Conservation (phyloP, 805 yeast species). For the Blastobotrys attinorum region DNA sequence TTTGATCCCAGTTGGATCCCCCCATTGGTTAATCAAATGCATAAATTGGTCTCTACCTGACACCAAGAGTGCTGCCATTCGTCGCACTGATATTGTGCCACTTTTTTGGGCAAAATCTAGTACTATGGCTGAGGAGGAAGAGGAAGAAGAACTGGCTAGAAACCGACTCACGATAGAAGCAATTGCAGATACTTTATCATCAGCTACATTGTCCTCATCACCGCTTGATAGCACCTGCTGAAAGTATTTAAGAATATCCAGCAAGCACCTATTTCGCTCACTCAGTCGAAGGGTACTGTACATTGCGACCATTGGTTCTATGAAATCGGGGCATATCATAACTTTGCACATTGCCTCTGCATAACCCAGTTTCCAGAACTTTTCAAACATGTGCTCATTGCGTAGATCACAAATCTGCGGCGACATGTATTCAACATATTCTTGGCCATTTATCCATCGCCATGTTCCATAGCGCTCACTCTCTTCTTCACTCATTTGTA, state of each 20-base stretch:
- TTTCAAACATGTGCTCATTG: slow-evolving; percentile 13
- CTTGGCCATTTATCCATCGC: slow-evolving; percentile 3
- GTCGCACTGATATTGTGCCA: slow-evolving; percentile 7
- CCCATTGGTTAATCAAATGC: slow-evolving; percentile 28
- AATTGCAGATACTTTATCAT: slow-evolving; percentile 6
- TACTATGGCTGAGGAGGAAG: slow-evolving; percentile 4
- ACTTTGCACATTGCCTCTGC: slow-evolving; percentile 11
- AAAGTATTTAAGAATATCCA: slow-evolving; percentile 7
- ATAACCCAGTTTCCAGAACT: slow-evolving; percentile 20
- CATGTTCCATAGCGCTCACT: slow-evolving; percentile 1
- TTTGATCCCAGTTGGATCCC: slow-evolving; percentile 32
- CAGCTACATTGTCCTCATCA: slow-evolving; percentile 1
- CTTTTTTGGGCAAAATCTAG: slow-evolving; percentile 7
- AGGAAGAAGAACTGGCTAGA: no score
- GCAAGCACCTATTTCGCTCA: slow-evolving; percentile 9
- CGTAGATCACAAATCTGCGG: slow-evolving; percentile 8
- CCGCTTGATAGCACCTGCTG: no score
- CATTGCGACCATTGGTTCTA: neutral
- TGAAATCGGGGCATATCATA: slow-evolving; percentile 7
- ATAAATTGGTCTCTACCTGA: slow-evolving; percentile 12
- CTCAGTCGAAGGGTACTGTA: slow-evolving; percentile 9
- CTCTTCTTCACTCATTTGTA: neutral
- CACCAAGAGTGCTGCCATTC: slow-evolving; percentile 16
- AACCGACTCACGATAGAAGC: slow-evolving; percentile 15
- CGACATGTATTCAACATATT: slow-evolving; percentile 20